phyloP scores from a whole-genome alignment of 169 alveolate species.

The Plasmodium adleri region DNA sequence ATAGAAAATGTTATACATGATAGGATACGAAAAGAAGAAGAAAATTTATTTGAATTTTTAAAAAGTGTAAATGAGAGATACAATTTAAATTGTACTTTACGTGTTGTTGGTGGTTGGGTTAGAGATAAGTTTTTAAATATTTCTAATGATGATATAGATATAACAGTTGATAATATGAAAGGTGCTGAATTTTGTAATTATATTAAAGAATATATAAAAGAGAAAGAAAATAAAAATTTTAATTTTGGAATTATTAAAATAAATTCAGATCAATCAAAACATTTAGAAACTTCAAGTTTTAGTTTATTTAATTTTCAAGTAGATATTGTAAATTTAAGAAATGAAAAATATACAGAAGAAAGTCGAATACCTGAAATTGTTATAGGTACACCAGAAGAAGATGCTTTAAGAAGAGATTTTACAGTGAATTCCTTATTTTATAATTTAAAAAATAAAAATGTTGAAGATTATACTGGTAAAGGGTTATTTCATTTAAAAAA shows the following conservation, averaged over 20 bases:
- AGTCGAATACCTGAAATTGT: slow-evolving; percentile 95
- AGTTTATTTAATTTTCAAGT: slow-evolving; percentile 91
- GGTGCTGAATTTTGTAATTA: slow-evolving; percentile 91
- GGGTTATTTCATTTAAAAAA: slow-evolving; percentile 94
- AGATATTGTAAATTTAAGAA: slow-evolving; percentile 97
- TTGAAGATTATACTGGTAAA: slow-evolving; percentile 97
- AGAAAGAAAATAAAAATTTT: slow-evolving; percentile 83
- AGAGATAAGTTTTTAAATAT: slow-evolving; percentile 94
- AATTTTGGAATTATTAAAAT: slow-evolving; percentile 93
- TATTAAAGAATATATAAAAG: slow-evolving; percentile 82
- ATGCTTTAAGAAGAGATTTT: slow-evolving; percentile 98
- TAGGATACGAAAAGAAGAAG: slow-evolving; percentile 35
- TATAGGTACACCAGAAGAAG: slow-evolving; percentile 96
- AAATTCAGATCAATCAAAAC: slow-evolving; percentile 97
- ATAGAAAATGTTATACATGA: slow-evolving; percentile 27
- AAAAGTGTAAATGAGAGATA: slow-evolving; percentile 37
- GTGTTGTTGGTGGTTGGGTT: slow-evolving; percentile 99
- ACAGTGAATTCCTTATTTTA: slow-evolving; percentile 97
- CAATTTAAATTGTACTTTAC: slow-evolving; percentile 76
- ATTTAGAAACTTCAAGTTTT: slow-evolving; percentile 97
- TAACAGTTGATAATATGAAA: slow-evolving; percentile 95
- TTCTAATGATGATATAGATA: slow-evolving; percentile 95
- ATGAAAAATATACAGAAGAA: slow-evolving; percentile 94
- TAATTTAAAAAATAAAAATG: slow-evolving; percentile 91
- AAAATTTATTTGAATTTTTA: slow-evolving; percentile 46